Evolutionary conservation across 768 basidiomycete species (phyloP).

Genomic region (Cystobasidium ongulense): DNA sequence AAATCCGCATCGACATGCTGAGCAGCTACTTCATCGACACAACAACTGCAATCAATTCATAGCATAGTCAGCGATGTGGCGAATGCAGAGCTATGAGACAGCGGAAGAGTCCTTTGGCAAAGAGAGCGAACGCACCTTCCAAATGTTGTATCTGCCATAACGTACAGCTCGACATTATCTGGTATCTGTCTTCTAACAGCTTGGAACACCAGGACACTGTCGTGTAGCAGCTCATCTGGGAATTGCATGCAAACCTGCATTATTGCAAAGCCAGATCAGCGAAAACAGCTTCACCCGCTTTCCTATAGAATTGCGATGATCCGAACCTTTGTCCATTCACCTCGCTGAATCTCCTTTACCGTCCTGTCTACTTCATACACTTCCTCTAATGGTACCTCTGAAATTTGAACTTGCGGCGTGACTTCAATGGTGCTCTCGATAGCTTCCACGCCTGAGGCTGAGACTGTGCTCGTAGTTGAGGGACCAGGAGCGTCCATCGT

Average conservation of each 20-base stretch:
- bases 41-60: conserved; percentile 68
- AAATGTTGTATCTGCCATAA: conserved; percentile 95
- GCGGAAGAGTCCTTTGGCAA: background rate
- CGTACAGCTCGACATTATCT: conserved; percentile 60
- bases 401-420: conserved; percentile 9
- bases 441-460: conserved; percentile 25
- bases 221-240: conserved; percentile 80
- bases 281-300: background rate
- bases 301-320: background rate
- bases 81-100: background rate
- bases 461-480: conserved; percentile 19
- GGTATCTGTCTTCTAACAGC: conserved; percentile 54
- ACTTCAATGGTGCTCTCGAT: conserved; percentile 15
- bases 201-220: conserved; percentile 75
- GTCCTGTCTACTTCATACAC: conserved; percentile 25
- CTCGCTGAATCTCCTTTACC: background rate
- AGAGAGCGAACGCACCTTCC: conserved; percentile 59
- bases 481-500: conserved; percentile 19
- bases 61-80: conserved; percentile 28
- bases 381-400: conserved; percentile 7
- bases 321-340: conserved; percentile 23
- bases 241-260: conserved; percentile 68
- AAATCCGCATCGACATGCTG: conserved; percentile 86
- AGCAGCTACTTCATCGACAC: conserved; percentile 91
- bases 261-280: background rate